Conservation (phyloP, 2,329 filamentous ascomycete genomes). For the Lecanosticta acicola region DNA sequence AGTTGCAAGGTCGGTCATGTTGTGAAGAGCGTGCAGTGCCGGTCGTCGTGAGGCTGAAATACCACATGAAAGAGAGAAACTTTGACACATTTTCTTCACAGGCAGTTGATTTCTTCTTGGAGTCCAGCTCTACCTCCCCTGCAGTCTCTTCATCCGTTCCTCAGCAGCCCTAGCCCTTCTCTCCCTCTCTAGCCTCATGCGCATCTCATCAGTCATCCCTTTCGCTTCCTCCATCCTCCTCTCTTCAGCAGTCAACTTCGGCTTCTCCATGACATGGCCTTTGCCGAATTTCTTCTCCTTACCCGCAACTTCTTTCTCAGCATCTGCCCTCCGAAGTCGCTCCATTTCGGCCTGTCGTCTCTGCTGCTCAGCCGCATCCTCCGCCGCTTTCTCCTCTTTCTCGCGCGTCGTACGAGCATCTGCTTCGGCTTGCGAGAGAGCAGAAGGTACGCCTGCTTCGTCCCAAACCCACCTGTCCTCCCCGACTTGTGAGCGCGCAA, state of each 20-base stretch:
- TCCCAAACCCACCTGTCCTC: slow-evolving; percentile 76
- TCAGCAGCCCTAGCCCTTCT: slow-evolving; percentile 86
- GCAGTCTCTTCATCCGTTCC: slow-evolving; percentile 69
- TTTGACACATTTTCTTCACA: too few species aligned
- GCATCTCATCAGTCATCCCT: slow-evolving; percentile 83
- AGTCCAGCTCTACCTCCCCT: too few species aligned
- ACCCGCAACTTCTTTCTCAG: slow-evolving; percentile 47
- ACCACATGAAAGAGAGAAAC: too few species aligned
- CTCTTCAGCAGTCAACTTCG: slow-evolving; percentile 71
- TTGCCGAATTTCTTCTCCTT: slow-evolving; percentile 48
- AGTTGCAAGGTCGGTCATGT: too few species aligned
- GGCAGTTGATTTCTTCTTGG: too few species aligned
- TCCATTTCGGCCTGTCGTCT: slow-evolving; percentile 70
- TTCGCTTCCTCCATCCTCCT: slow-evolving; percentile 75
- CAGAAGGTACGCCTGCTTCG: slow-evolving; percentile 62
- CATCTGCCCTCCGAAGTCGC: slow-evolving; percentile 62
- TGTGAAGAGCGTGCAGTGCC: too few species aligned
- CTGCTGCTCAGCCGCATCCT: slow-evolving; percentile 55
- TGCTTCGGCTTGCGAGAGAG: slow-evolving; percentile 65
- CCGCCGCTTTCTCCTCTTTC: slow-evolving; percentile 60
- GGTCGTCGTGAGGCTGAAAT: too few species aligned
- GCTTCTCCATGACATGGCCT: slow-evolving; percentile 45
- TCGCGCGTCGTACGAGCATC: slow-evolving; percentile 66
- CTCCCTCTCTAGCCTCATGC: slow-evolving; percentile 77
- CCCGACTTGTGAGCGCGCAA: slow-evolving; percentile 76